Percentiles rank a stretch among this genome's conserved stretches.
Evolutionary conservation across 306 rosid genomes (phyloP).

Genomic region (Potentilla sterilis): DNA sequence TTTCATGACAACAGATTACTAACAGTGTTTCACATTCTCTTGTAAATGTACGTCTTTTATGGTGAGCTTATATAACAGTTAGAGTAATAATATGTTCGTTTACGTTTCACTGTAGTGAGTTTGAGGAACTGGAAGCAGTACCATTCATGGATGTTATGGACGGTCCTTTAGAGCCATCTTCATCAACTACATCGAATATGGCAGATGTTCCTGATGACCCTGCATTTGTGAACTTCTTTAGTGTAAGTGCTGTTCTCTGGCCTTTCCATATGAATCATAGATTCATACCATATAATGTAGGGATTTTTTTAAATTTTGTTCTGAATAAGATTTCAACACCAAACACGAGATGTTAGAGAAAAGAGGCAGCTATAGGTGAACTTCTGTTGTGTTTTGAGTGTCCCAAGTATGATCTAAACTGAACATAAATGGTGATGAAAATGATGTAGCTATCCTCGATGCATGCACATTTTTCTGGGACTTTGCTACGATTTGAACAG

Average conservation of each 20-base stretch:
- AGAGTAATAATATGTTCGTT: constrained; percentile 13
- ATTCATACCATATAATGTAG: neutral
- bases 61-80: constrained; percentile 6
- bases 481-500: neutral
- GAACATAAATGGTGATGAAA: neutral
- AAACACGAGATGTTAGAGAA: neutral
- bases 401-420: neutral
- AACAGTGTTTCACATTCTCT: neutral
- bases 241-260: constrained; percentile 15
- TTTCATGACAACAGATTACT: neutral
- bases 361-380: neutral
- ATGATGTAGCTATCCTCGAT: neutral
- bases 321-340: neutral
- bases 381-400: neutral
- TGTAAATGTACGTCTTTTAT: neutral
- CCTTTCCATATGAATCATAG: neutral
- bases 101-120: constrained; percentile 45
- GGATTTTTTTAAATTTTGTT: neutral
- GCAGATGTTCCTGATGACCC: constrained; percentile 54
- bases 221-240: constrained; percentile 47
- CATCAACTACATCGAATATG: constrained; percentile 44
- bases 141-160: constrained; percentile 47
- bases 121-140: constrained; percentile 68
- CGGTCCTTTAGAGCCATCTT: constrained; percentile 54
- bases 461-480: neutral